phyloP scores from a whole-genome alignment of 257 asterid genomes.

The Striga asiatica region DNA sequence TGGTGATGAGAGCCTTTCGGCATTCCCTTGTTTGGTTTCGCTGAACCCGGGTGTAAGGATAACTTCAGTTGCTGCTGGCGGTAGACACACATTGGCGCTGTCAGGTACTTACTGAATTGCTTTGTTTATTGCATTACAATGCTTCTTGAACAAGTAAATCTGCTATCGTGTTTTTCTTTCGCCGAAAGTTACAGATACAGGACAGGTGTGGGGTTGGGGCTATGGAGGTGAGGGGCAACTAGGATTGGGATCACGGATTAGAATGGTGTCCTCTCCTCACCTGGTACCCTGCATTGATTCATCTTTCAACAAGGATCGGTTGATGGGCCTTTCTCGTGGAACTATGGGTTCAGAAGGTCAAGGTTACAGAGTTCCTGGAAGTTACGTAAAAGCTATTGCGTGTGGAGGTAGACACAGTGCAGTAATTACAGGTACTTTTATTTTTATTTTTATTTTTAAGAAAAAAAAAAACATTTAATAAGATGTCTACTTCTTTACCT shows the following conservation, averaged over 20 bases:
- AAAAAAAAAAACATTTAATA: background rate
- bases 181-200: conserved; percentile 63
- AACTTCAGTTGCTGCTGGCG: conserved; percentile 84
- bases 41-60: conserved; percentile 76
- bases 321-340: conserved; percentile 48
- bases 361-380: conserved; percentile 66
- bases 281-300: conserved; percentile 81
- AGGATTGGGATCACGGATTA: conserved; percentile 86
- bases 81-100: conserved; percentile 85
- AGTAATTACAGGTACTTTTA: conserved; percentile 59
- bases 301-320: conserved; percentile 40
- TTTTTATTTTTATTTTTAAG: too few relatives aligned
- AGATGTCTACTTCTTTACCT: background rate
- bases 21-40: conserved; percentile 80
- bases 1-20: conserved; percentile 68
- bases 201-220: conserved; percentile 99
- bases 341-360: conserved; percentile 46
- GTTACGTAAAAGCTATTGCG: conserved; percentile 71
- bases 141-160: conserved; percentile 14
- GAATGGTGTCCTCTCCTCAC: conserved; percentile 97
- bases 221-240: conserved; percentile 99
- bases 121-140: conserved; percentile 1
- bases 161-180: conserved; percentile 16
- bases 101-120: conserved; percentile 47
- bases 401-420: conserved; percentile 99